phyloP scores from a whole-genome alignment of 116 monocot genomes.

The Papilionanthe hybrid region DNA sequence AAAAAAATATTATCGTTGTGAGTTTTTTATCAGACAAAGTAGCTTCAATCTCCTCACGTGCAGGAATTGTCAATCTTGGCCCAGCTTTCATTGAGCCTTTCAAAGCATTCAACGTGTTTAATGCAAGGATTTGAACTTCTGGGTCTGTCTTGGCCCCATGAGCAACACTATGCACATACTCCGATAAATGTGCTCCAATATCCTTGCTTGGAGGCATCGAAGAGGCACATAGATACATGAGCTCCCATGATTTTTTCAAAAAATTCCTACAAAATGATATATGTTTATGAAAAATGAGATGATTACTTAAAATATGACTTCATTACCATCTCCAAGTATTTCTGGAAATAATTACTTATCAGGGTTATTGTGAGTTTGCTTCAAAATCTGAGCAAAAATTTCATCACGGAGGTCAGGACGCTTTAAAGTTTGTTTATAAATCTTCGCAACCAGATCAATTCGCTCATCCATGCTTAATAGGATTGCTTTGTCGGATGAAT shows the following conservation, averaged over 20 bases:
- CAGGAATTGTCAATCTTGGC: constrained; percentile 73
- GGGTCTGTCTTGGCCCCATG: constrained; percentile 60
- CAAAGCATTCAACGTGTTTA: constrained; percentile 77
- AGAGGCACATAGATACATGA: constrained; percentile 91
- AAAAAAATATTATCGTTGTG: constrained; percentile 95
- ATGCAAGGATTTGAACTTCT: constrained; percentile 73
- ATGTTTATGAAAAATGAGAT: background rate
- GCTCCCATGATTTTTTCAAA: constrained; percentile 85
- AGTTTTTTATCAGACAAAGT: constrained; percentile 74
- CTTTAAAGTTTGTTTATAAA: constrained; percentile 87
- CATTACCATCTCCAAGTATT: constrained; percentile 4
- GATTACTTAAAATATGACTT: background rate
- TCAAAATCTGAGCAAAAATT: constrained; percentile 81
- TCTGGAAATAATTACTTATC: constrained; percentile 46
- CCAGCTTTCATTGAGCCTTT: constrained; percentile 88
- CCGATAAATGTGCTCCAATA: constrained; percentile 82
- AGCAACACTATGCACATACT: constrained; percentile 84
- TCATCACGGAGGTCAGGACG: constrained; percentile 93
- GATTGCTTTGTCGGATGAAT: constrained; percentile 61
- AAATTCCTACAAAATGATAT: constrained; percentile 40
- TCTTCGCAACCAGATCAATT: constrained; percentile 79
- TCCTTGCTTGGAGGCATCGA: constrained; percentile 97
- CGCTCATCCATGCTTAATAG: constrained; percentile 60
- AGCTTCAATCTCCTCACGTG: constrained; percentile 91
- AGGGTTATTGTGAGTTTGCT: constrained; percentile 94